These are phyloP conservation scores for Penicillium coprophilum DNA, from an alignment of 495 filamentous ascomycete genomes.

Conservation along the genomic window DNA sequence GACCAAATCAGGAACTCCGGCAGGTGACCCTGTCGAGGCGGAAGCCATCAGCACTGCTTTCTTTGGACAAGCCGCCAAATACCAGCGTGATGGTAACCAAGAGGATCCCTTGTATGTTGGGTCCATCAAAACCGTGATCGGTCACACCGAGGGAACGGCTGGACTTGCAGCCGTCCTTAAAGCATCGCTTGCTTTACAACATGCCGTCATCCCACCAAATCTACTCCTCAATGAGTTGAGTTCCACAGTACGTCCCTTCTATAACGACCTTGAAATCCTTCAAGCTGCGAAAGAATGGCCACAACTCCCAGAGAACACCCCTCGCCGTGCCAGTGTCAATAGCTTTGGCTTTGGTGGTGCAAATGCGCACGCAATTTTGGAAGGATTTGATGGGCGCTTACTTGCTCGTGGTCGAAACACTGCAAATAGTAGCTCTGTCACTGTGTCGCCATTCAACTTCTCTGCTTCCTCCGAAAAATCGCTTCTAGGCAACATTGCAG, in stretches of 20 bases:
- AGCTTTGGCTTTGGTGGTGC: slow-evolving; percentile 64
- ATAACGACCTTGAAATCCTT: slow-evolving; percentile 36
- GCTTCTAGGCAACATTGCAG: slow-evolving; percentile 16
- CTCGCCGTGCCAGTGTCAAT: slow-evolving; percentile 38
- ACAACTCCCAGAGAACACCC: background rate
- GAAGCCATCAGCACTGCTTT: slow-evolving; percentile 34
- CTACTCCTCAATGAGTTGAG: slow-evolving; percentile 53
- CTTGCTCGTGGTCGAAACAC: background rate
- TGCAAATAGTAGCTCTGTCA: background rate
- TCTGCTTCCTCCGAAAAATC: slow-evolving; percentile 29
- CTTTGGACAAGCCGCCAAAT: slow-evolving; percentile 34
- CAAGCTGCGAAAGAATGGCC: slow-evolving; percentile 20
- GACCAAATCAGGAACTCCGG: slow-evolving; percentile 31
- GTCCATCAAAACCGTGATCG: slow-evolving; percentile 52
- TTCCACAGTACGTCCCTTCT: slow-evolving; percentile 22
- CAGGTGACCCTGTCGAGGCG: slow-evolving; percentile 46
- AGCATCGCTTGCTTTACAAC: slow-evolving; percentile 44
- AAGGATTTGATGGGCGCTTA: slow-evolving; percentile 26
- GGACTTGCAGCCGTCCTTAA: slow-evolving; percentile 53
- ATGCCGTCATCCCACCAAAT: slow-evolving; percentile 57
- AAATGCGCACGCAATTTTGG: slow-evolving; percentile 63
- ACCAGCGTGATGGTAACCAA: slow-evolving; percentile 28
- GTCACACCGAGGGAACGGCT: slow-evolving; percentile 57
- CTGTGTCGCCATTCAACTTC: slow-evolving; percentile 26
- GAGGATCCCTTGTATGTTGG: slow-evolving; percentile 47